Base-by-base conservation (phyloP, 768 basidiomycete genomes). In the Mycena vulgaris region DNA sequence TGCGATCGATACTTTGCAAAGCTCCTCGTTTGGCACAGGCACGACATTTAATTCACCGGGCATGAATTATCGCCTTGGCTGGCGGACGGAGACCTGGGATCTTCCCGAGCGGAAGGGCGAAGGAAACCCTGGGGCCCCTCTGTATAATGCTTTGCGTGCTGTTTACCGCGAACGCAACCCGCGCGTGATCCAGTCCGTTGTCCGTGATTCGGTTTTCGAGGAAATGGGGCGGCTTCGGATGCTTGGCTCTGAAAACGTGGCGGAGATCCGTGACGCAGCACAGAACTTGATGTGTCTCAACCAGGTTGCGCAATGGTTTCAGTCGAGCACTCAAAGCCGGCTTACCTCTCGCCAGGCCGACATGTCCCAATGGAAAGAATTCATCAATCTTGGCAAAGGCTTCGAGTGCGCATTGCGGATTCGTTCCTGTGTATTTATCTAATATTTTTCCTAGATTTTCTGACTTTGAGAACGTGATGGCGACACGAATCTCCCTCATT, bases 21-120 rank as follows among this genome's bases (percentile, higher is more conserved):
- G 77, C 45, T 81, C 82, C 0, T 81, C 82, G 17, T 80, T 82
- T n/a, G 76, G 75, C 48, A 76, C 74, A 66, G 70, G 80, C 53
- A 66, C 80, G 16, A 76, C 75, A 3, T 75, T 72, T 7, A 70
- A 75, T 66, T 76, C 85, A 19, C 81, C 88, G 0, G 82, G 84
- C 49, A 86, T 94, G 83, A 88, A 84, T 37, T 96, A 95, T 79
- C 88, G 90, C 45, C 84, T 98, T 1, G 98, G 94, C 19, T 99
- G 98, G 98, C 88, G 97, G 52, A 97, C 96, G 0, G 95, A 93
- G 69, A 92, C 91, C 1, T 99, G 98, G 98, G 97, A 99, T 80
- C 83, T 99, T 28, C 97, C 97, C 1, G 89, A 93, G 56, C 83
- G 84, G 0, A 71, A 81, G 13, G 79, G 80, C 2, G 80, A 84